Percentiles rank a stretch among this genome's conserved stretches.
These are phyloP conservation scores for Collybiopsis luxurians DNA, from an alignment of 768 basidiomycete genomes.

Conservation along the genomic window DNA sequence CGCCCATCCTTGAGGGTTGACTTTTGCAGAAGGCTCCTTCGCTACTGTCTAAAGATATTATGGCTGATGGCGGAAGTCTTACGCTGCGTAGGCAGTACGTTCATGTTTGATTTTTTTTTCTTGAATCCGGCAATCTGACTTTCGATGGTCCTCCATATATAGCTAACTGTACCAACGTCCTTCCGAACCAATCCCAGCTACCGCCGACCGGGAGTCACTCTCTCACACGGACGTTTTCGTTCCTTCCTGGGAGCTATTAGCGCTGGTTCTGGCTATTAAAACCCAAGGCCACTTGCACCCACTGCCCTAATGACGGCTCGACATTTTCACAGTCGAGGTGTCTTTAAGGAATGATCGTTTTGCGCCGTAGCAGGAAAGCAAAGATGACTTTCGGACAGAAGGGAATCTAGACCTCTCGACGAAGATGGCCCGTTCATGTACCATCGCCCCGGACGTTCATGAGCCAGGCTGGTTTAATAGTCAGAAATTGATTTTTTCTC, in stretches of 20 bases:
- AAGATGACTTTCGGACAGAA: no score
- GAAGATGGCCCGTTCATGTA: no score
- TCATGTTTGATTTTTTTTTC: background rate
- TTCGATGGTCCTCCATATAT: no score
- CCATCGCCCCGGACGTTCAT: no score
- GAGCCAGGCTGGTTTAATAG: no score
- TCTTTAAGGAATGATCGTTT: background rate
- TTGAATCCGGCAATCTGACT: no score
- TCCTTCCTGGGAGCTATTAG: background rate
- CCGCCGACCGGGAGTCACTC: background rate
- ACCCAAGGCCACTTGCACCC: background rate
- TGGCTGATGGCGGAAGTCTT: background rate
- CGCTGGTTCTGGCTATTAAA: background rate
- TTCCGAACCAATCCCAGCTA: background rate
- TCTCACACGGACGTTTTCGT: background rate
- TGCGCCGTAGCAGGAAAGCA: background rate
- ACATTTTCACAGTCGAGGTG: background rate
- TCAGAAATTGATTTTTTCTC: no score
- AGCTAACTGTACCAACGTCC: background rate
- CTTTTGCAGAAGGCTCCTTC: background rate
- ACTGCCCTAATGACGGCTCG: background rate
- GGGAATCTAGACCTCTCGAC: no score
- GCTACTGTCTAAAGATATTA: background rate
- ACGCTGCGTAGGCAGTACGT: no score
- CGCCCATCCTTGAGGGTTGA: background rate